Evolutionary conservation across 495 filamentous ascomycete genomes (phyloP).

Genomic region (Aspergillus panamensis): DNA sequence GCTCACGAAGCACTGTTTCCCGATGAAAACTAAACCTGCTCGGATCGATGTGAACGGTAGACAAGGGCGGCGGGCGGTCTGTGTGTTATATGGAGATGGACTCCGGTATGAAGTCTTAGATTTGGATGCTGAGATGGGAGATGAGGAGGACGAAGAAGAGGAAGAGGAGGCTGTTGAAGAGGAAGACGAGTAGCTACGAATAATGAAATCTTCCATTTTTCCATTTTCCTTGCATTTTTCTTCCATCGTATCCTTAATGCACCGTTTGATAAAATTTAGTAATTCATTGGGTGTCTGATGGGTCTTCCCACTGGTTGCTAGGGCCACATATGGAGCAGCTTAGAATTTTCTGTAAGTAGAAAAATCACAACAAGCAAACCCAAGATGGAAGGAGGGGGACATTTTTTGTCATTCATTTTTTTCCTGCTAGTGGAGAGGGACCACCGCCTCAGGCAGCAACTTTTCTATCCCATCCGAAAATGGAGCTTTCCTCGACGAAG

Average conservation of each 20-base stretch:
- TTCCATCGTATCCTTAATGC: too few relatives aligned
- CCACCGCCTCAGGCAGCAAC: slow-evolving; percentile 4
- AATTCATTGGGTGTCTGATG: background rate
- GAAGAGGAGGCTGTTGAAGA: slow-evolving; percentile 23
- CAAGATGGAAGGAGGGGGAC: slow-evolving; percentile 8
- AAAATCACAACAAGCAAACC: slow-evolving; percentile 47
- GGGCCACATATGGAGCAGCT: slow-evolving; percentile 30
- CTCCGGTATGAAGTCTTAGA: slow-evolving; percentile 57
- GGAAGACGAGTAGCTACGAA: slow-evolving; percentile 11
- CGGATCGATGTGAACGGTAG: slow-evolving; percentile 54
- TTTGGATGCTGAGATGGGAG: slow-evolving; percentile 44
- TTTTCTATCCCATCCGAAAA: background rate
- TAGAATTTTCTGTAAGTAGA: slow-evolving; percentile 30
- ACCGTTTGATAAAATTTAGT: background rate
- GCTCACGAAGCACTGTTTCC: slow-evolving; percentile 35
- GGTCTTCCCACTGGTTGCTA: slow-evolving; percentile 27
- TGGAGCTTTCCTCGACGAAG: too few relatives aligned
- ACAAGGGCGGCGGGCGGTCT: slow-evolving; percentile 50
- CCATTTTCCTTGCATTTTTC: too few relatives aligned
- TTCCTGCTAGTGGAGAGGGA: slow-evolving; percentile 14
- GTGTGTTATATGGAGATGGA: slow-evolving; percentile 53
- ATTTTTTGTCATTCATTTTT: background rate
- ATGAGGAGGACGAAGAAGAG: slow-evolving; percentile 32
- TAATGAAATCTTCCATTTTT: background rate
- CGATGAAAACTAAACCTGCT: slow-evolving; percentile 40